Percentiles rank a stretch among this genome's conserved stretches.
These are phyloP conservation scores for Lentinus tigrinus DNA, from an alignment of 768 basidiomycete genomes.

Conservation along the genomic window DNA sequence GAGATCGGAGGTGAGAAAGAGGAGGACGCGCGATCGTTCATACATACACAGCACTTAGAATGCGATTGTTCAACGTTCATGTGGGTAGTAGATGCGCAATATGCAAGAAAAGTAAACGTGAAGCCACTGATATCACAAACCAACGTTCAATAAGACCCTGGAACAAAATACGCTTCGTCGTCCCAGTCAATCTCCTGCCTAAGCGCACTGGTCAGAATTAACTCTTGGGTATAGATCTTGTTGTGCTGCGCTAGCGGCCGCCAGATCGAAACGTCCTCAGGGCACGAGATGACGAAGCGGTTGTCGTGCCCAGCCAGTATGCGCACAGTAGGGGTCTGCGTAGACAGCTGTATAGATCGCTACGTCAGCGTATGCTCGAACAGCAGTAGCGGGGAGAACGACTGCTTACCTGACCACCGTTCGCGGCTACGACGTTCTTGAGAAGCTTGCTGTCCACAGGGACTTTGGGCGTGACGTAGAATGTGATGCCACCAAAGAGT, in stretches of 20 bases:
- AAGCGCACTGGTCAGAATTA: constrained; percentile 62
- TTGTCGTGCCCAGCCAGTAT: constrained; percentile 47
- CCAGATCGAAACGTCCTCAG: constrained; percentile 67
- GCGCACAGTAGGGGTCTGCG: constrained; percentile 52
- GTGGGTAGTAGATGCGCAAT: not conserved
- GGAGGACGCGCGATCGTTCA: no score
- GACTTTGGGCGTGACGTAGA: constrained; percentile 75
- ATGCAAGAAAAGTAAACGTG: not conserved
- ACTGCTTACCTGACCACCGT: constrained; percentile 67
- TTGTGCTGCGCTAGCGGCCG: constrained; percentile 50
- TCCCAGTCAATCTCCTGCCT: constrained; percentile 71
- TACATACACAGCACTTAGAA: no score
- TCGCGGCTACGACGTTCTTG: constrained; percentile 64
- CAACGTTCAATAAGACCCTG: constrained; percentile 1
- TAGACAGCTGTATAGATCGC: constrained; percentile 35
- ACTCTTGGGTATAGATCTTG: constrained; percentile 66
- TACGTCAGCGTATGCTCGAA: not conserved
- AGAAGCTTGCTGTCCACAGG: constrained; percentile 57
- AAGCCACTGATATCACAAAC: no score
- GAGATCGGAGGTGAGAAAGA: no score
- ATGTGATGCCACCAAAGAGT: constrained; percentile 62
- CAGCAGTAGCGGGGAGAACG: not conserved
- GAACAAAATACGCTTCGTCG: constrained; percentile 22
- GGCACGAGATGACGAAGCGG: constrained; percentile 65
- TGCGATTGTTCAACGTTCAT: no score